Evolutionary conservation across 306 rosid genomes (phyloP), one percentile per base, ranked within the genome.

Genomic region (Hippophae gyantsensis): DNA sequence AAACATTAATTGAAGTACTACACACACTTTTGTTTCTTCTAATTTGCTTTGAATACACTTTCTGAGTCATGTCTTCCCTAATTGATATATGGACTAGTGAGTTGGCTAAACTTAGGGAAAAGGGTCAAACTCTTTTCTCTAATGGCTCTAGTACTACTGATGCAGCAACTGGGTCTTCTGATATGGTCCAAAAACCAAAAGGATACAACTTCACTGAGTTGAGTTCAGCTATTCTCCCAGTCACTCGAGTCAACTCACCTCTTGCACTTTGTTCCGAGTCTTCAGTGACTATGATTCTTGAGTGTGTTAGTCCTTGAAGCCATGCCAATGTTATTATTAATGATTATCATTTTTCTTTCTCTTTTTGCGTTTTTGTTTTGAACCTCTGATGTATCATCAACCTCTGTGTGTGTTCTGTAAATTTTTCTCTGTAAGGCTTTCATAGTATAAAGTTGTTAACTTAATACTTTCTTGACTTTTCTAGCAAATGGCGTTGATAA

Each of bases 221-320:
- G 14, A 62, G 55, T 65, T 52, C 56, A 10, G 52, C 55, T 63
- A 43, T 46, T 50, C 66, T 50, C 75, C 72, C 69, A 56, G 55
- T 61, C 42, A 7, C 26, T 25, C 67, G 69, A 54, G 48, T 51
- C 62, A 63, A 65, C 67, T 71, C 71, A 58, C 70, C 72, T 75
- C 58, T 41, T 63, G n/a, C 67, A 26, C 44, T 48, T 14, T 49
- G 14, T 70, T 83, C 95, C 5, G 97, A 86, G 62, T 90, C 85
- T 49, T 81, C 92, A 41, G 66, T 83, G 61, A 73, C 75, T 58
- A 76, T 89, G 82, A 68, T 86, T 43, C 80, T 85, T 62, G 70
- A 73, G 25, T 83, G 79, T 47, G 60, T 68, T 57, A 71, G 74
- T 57, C 79, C 90, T 67, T 89, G 79, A 77, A 65, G 14, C 4